Percentiles rank a stretch among this genome's conserved stretches.
phyloP scores from a whole-genome alignment of 495 filamentous ascomycete species.

The Penicillium paradoxum region DNA sequence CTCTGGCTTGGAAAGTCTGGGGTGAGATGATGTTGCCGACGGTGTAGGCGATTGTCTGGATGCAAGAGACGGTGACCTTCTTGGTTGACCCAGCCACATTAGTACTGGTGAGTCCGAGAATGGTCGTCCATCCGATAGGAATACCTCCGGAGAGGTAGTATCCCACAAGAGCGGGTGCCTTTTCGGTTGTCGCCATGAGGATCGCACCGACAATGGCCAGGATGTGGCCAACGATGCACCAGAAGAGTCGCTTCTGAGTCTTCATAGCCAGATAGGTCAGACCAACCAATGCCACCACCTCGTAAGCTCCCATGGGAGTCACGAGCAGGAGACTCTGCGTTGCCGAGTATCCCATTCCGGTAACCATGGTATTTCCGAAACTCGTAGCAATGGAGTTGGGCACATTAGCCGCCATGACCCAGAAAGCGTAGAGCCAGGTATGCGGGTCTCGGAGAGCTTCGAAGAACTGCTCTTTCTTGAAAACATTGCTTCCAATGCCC shows the following conservation, averaged over 20 bases:
- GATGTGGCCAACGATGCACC: slow-evolving; percentile 18
- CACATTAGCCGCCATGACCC: slow-evolving; percentile 48
- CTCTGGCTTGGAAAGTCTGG: slow-evolving; percentile 45
- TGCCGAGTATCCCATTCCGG: slow-evolving; percentile 23
- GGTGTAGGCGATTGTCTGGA: slow-evolving; percentile 56
- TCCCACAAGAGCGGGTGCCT: slow-evolving; percentile 30
- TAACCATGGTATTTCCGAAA: slow-evolving; percentile 30
- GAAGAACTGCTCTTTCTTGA: slow-evolving; percentile 49
- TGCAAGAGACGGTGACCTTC: slow-evolving; percentile 58
- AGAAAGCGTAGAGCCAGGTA: slow-evolving; percentile 39
- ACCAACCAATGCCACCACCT: slow-evolving; percentile 50
- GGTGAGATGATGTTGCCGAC: slow-evolving; percentile 51
- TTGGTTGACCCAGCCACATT: slow-evolving; percentile 53
- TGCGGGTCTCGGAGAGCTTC: slow-evolving; percentile 49
- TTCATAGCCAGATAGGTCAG: slow-evolving; percentile 55
- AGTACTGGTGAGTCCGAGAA: slow-evolving; percentile 45
- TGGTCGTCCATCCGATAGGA: slow-evolving; percentile 44
- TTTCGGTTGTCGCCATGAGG: slow-evolving; percentile 40
- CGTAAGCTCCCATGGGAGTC: slow-evolving; percentile 54
- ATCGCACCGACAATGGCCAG: slow-evolving; percentile 49
- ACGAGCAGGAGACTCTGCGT: slow-evolving; percentile 56
- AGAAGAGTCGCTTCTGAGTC: slow-evolving; percentile 22
- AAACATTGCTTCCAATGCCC: slow-evolving; percentile 57
- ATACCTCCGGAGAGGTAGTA: slow-evolving; percentile 43
- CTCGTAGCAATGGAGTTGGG: slow-evolving; percentile 33